A percentile compares a stretch with the other conserved stretches of the same genome.
Evolutionary conservation across 306 rosid genomes (phyloP).

Genomic region (Hippophae gyantsensis): DNA sequence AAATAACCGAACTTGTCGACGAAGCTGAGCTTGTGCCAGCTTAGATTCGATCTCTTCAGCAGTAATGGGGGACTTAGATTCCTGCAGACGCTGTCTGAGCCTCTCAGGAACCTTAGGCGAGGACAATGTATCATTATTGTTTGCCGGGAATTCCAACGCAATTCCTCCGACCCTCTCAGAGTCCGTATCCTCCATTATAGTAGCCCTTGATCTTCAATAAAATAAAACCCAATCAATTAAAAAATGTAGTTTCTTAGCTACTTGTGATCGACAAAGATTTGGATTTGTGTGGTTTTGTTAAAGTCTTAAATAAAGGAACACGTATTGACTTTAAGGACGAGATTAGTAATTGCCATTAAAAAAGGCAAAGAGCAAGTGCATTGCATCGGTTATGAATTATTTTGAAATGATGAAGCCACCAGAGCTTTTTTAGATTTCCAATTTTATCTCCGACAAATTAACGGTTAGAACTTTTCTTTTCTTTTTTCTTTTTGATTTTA

Average conservation of each 20-base stretch:
- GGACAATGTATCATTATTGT: constrained; percentile 20
- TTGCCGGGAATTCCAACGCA: constrained; percentile 41
- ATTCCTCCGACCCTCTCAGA: constrained; percentile 40
- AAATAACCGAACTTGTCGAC: constrained; percentile 52
- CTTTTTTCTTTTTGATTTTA: not conserved
- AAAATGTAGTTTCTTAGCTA: not conserved
- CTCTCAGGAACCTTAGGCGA: constrained; percentile 53
- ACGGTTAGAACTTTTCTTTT: not conserved
- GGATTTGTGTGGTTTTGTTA: no score
- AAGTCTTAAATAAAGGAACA: no score
- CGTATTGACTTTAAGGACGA: no score
- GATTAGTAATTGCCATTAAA: no score
- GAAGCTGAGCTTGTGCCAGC: constrained; percentile 43
- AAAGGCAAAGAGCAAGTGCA: not conserved
- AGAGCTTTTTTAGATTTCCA: not conserved
- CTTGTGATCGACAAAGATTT: not conserved
- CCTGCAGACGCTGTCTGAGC: constrained; percentile 57
- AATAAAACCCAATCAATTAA: not conserved
- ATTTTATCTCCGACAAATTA: not conserved
- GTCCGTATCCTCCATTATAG: constrained; percentile 28
- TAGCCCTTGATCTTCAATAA: no score
- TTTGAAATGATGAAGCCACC: not conserved
- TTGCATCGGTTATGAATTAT: not conserved
- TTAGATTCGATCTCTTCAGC: constrained; percentile 76
- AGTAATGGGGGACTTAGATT: constrained; percentile 58